Conservation (phyloP, 2,329 filamentous ascomycete species). For the Geosmithia flava region DNA sequence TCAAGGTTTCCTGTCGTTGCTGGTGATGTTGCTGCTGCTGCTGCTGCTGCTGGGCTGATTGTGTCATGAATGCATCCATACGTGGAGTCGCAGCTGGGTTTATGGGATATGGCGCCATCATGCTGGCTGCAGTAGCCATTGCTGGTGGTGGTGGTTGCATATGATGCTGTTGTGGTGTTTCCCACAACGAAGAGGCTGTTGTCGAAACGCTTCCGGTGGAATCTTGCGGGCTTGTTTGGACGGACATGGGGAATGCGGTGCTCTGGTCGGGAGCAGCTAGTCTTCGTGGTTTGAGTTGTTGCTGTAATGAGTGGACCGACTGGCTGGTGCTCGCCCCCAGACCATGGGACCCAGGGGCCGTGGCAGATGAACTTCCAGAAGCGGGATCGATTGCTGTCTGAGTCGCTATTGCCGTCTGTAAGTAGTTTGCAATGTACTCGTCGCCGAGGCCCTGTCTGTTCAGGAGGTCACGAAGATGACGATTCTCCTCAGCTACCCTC, state of each 20-base stretch:
- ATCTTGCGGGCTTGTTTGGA: slow-evolving; percentile 18
- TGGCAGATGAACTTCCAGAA: neutral
- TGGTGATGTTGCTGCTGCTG: neutral
- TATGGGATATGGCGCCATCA: neutral
- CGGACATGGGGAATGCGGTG: slow-evolving; percentile 13
- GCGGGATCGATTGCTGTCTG: neutral
- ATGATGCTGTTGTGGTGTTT: slow-evolving; percentile 12
- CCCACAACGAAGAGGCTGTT: slow-evolving; percentile 18
- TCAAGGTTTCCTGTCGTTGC: neutral
- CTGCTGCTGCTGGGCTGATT: neutral
- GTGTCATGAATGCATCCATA: slow-evolving; percentile 4
- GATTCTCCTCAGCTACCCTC: slow-evolving; percentile 58
- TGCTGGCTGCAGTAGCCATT: neutral
- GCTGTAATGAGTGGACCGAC: slow-evolving; percentile 21
- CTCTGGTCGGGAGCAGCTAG: slow-evolving; percentile 14
- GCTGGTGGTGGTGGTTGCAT: slow-evolving; percentile 7
- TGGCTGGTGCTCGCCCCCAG: slow-evolving; percentile 10
- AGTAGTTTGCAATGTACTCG: slow-evolving; percentile 34
- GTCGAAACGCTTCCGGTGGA: slow-evolving; percentile 19
- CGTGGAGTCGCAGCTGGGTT: slow-evolving; percentile 1
- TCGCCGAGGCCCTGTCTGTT: slow-evolving; percentile 43
- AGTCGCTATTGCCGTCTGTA: slow-evolving; percentile 12
- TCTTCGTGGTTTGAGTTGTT: slow-evolving; percentile 21
- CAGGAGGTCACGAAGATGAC: slow-evolving; percentile 46
- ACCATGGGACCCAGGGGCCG: slow-evolving; percentile 3